These are phyloP conservation scores for Gnaphalium uliginosum DNA, from an alignment of 129 eudicot genomes.

Conservation along the genomic window DNA sequence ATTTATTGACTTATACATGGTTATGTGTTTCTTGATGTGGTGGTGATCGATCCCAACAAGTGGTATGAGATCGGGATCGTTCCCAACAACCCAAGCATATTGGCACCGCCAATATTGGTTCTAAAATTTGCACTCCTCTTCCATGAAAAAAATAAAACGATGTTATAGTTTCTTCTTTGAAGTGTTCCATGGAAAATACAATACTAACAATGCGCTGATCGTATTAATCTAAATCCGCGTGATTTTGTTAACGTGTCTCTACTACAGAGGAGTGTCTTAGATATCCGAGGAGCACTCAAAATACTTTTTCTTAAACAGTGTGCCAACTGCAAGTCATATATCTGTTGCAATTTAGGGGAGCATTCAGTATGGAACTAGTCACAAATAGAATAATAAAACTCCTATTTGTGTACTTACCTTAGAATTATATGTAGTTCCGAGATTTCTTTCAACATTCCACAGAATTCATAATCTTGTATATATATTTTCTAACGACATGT, in stretches of 20 bases:
- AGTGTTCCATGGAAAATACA: too few species aligned
- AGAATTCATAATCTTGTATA: background rate
- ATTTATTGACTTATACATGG: too few species aligned
- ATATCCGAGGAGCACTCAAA: background rate
- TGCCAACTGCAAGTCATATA: too few species aligned
- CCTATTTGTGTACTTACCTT: background rate
- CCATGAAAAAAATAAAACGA: too few species aligned
- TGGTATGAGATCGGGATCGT: too few species aligned
- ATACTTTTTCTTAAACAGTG: background rate
- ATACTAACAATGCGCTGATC: background rate
- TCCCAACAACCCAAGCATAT: too few species aligned
- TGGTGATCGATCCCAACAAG: too few species aligned
- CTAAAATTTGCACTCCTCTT: background rate
- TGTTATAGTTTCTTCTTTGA: background rate
- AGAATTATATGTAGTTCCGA: background rate
- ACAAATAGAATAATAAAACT: background rate
- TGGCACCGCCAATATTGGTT: too few species aligned
- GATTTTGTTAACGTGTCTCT: background rate
- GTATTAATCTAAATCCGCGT: background rate
- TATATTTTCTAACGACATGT: background rate
- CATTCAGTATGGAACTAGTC: background rate
- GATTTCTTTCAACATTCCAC: background rate
- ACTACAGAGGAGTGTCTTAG: background rate
- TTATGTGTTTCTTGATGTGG: too few species aligned
- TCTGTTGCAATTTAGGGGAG: too few species aligned